Conservation (phyloP, 176 grass and related monocot genomes). For the Triticum turgidum region DNA sequence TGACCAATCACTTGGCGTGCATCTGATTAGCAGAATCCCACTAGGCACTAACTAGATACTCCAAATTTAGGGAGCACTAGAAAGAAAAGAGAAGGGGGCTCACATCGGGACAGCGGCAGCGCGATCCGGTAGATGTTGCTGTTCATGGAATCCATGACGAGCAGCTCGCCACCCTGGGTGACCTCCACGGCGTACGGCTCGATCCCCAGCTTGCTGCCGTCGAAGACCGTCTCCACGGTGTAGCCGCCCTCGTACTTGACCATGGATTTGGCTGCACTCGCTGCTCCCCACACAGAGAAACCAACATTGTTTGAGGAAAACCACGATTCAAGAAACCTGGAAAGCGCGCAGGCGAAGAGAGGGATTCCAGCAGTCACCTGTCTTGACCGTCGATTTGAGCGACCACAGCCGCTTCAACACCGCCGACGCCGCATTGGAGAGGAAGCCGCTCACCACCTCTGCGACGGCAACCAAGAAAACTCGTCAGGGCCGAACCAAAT, state of each 20-base stretch:
- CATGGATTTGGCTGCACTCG: conserved; percentile 55
- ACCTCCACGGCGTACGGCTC: conserved; percentile 82
- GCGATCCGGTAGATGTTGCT: conserved; percentile 93
- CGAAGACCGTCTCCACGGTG: conserved; percentile 96
- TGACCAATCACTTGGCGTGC: conserved; percentile 27
- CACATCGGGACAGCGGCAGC: conserved; percentile 90
- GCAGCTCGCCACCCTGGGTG: conserved; percentile 81
- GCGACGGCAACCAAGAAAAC: conserved; percentile 26
- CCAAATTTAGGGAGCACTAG: conserved; percentile 36
- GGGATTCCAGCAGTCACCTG: conserved; percentile 36
- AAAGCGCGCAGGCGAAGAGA: not conserved
- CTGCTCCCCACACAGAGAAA: conserved; percentile 32
- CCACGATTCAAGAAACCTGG: conserved; percentile 11
- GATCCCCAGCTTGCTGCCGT: conserved; percentile 95
- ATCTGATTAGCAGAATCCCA: conserved; percentile 45
- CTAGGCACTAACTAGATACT: conserved; percentile 13
- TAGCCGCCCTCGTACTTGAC: conserved; percentile 98
- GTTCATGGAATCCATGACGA: conserved; percentile 91
- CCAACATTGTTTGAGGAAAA: conserved; percentile 20
- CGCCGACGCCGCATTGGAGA: conserved; percentile 68
- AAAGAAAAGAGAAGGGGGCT: conserved; percentile 16
- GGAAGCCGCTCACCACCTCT: conserved; percentile 66
- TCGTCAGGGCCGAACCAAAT: not conserved
- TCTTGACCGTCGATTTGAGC: conserved; percentile 68
- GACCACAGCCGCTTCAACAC: conserved; percentile 75